Conservation (phyloP, 768 basidiomycete genomes). For the Leccinum imitatum region DNA sequence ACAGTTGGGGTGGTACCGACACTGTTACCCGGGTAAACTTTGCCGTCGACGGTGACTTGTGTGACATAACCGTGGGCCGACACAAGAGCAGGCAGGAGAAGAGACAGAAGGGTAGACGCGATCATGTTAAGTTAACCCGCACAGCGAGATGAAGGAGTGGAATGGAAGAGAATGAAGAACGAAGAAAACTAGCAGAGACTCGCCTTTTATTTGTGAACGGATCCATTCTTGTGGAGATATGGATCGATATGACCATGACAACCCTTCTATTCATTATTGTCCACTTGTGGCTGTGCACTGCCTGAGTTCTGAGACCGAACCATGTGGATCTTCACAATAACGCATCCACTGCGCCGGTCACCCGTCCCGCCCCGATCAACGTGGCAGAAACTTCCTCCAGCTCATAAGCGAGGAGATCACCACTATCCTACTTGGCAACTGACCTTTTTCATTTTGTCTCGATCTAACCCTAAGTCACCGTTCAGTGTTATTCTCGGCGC, state of each 20-base stretch:
- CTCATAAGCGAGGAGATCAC: too few relatives aligned
- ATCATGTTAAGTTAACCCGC: conserved; percentile 23
- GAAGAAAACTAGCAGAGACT: neutral
- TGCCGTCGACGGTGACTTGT: conserved; percentile 30
- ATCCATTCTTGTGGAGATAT: neutral
- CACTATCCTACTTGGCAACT: too few relatives aligned
- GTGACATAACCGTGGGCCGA: conserved; percentile 30
- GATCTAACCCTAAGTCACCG: too few relatives aligned
- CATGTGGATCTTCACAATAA: neutral
- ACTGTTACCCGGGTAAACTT: conserved; percentile 28
- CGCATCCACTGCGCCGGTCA: neutral
- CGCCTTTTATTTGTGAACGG: neutral
- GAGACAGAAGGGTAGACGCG: conserved; percentile 10
- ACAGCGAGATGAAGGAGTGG: conserved; percentile 19
- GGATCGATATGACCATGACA: neutral
- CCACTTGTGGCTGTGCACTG: neutral
- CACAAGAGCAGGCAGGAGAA: conserved; percentile 26
- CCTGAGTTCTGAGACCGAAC: neutral
- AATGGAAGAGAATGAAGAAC: neutral
- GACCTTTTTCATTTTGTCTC: neutral
- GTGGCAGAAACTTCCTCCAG: too few relatives aligned
- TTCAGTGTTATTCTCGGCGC: too few relatives aligned
- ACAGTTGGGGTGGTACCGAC: conserved; percentile 28
- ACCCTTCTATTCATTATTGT: neutral
- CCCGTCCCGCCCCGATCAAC: too few relatives aligned